These are phyloP conservation scores for Salix brachista DNA, from an alignment of 345 rosid genomes.

Conservation along the genomic window DNA sequence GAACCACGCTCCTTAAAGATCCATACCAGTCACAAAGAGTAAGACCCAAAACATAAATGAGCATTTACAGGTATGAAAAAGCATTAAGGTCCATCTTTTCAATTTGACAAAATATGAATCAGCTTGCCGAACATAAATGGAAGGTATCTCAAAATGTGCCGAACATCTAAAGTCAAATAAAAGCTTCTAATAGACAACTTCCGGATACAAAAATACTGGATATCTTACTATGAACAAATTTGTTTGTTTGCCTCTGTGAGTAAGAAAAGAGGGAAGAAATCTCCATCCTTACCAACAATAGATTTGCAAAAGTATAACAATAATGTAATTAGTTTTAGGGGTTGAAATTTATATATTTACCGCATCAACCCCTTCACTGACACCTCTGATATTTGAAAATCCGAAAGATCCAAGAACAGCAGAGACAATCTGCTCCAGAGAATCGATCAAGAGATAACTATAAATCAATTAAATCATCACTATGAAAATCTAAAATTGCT, in stretches of 20 bases:
- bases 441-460: background rate
- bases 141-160: background rate
- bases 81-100: background rate
- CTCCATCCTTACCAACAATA: background rate
- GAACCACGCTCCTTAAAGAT: constrained; percentile 36
- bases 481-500: background rate
- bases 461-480: background rate
- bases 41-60: background rate
- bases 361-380: constrained; percentile 41
- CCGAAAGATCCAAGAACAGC: constrained; percentile 77
- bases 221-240: background rate
- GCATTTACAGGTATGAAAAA: background rate
- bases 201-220: background rate
- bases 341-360: constrained; percentile 25
- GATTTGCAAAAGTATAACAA: background rate
- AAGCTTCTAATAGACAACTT: background rate
- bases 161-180: background rate
- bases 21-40: constrained; percentile 1
- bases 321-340: background rate
- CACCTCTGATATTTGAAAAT: constrained; percentile 44
- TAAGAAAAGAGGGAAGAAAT: background rate
- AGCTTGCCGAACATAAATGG: background rate
- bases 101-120: background rate
- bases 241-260: background rate
- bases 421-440: constrained; percentile 54